These are phyloP conservation scores for Pseudogymnoascus sp. DNA, from an alignment of 2,329 filamentous ascomycete genomes.

Conservation along the genomic window DNA sequence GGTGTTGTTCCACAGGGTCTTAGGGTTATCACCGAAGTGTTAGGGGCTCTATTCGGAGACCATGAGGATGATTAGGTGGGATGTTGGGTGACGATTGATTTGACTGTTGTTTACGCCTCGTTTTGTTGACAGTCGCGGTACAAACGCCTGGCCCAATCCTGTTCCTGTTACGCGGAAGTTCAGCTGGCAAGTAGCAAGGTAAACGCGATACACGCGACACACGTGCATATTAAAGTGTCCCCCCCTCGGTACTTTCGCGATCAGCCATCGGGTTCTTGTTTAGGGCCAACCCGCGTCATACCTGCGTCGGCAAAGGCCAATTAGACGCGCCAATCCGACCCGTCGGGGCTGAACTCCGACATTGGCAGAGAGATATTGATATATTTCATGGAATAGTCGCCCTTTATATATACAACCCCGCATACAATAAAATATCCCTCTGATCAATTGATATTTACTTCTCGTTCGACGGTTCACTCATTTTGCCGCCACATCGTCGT, in stretches of 20 bases:
- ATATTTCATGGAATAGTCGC: background rate
- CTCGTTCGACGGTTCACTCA: background rate
- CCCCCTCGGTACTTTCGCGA: slow-evolving; percentile 3
- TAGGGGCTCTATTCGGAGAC: slow-evolving; percentile 5
- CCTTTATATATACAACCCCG: background rate
- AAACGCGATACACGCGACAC: slow-evolving; percentile 7
- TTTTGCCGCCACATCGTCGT: slow-evolving; percentile 1
- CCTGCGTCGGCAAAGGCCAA: slow-evolving; percentile 4
- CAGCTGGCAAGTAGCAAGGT: slow-evolving; percentile 7
- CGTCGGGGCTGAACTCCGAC: slow-evolving; percentile 5
- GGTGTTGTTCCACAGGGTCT: slow-evolving; percentile 4
- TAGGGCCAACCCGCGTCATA: slow-evolving; percentile 6
- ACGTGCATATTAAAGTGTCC: slow-evolving; percentile 6
- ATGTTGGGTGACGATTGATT: slow-evolving; percentile 3
- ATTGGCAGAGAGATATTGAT: slow-evolving; percentile 3
- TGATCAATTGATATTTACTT: background rate
- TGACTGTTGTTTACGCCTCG: background rate
- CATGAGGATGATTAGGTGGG: slow-evolving; percentile 1
- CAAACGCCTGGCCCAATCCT: slow-evolving; percentile 5
- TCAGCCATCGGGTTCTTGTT: slow-evolving; percentile 1
- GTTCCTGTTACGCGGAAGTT: slow-evolving; percentile 7
- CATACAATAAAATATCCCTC: background rate
- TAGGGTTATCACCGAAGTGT: slow-evolving; percentile 1
- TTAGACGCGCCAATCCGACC: slow-evolving; percentile 3
- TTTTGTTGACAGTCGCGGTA: slow-evolving; percentile 6